Conservation (phyloP, 1,284 basidiomycete species). For the Microbotryum violaceum region DNA sequence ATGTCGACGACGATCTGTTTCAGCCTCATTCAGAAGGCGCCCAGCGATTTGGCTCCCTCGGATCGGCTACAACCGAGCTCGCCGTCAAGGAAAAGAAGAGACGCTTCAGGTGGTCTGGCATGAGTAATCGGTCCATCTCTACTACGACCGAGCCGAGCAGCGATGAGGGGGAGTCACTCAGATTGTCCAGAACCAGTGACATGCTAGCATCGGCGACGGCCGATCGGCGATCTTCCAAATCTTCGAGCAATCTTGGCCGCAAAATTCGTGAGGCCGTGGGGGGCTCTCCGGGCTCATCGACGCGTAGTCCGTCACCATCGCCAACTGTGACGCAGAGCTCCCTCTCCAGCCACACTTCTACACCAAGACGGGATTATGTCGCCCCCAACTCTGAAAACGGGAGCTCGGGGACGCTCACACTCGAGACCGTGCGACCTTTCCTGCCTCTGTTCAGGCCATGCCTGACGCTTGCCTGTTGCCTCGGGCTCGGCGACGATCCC, state of each 20-base stretch:
- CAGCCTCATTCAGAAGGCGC: too few species aligned
- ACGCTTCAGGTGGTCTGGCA: slow-evolving; percentile 18
- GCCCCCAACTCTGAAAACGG: neutral
- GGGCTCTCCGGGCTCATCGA: neutral
- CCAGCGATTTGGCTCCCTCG: too few species aligned
- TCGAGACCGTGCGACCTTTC: slow-evolving; percentile 16
- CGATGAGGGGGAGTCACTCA: neutral
- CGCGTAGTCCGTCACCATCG: neutral
- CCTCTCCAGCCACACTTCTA: too few species aligned
- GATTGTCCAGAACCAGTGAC: neutral
- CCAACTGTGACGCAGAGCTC: neutral
- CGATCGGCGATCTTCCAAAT: too few species aligned
- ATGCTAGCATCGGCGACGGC: neutral
- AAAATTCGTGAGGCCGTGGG: slow-evolving; percentile 13
- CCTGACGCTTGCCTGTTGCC: slow-evolving; percentile 18
- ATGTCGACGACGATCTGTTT: neutral
- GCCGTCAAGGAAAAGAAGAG: slow-evolving; percentile 12
- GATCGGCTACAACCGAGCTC: too few species aligned
- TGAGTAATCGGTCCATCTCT: neutral
- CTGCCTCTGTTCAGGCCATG: slow-evolving; percentile 28
- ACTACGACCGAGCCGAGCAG: neutral
- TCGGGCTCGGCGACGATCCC: slow-evolving; percentile 3
- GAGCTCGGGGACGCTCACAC: neutral
- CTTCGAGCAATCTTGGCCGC: too few species aligned
- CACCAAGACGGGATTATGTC: neutral